Percentiles rank a stretch among this genome's conserved stretches.
Conservation (phyloP, 805 yeast genomes). For the Cyberlindnera euphorbiiphila region DNA sequence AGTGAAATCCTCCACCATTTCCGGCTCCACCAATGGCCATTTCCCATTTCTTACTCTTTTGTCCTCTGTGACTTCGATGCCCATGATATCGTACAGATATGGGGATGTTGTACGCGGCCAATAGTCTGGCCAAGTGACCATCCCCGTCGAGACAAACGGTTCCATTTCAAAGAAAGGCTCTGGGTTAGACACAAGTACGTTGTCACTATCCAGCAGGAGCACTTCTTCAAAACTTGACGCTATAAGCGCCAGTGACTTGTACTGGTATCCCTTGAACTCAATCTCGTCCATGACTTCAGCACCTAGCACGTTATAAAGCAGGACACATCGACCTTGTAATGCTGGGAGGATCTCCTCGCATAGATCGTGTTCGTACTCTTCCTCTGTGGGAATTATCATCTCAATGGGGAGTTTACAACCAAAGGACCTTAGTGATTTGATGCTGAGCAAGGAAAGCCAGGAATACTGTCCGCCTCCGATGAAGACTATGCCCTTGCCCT, state of each 20-base stretch:
- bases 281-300: conserved; percentile 44
- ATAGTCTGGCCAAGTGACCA: conserved; percentile 73
- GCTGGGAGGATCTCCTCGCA: conserved; percentile 59
- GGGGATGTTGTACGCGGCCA: conserved; percentile 73
- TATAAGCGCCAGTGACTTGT: conserved; percentile 66
- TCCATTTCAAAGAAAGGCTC: conserved; percentile 41
- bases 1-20: conserved; percentile 14
- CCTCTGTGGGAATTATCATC: conserved; percentile 58
- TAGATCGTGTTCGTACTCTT: conserved; percentile 64
- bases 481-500: conserved; percentile 22
- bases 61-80: conserved; percentile 30
- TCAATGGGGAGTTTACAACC: conserved; percentile 64
- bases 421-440: conserved; percentile 44
- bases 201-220: conserved; percentile 73
- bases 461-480: conserved; percentile 54
- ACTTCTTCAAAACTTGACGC: conserved; percentile 76
- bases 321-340: conserved; percentile 59
- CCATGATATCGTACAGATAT: conserved; percentile 50
- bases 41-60: conserved; percentile 21
- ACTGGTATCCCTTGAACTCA: conserved; percentile 60
- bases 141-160: conserved; percentile 45
- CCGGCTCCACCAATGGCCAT: conserved; percentile 20
- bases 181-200: conserved; percentile 47
- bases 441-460: conserved; percentile 49
- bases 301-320: conserved; percentile 62